Evolutionary conservation across 2,329 filamentous ascomycete species (phyloP), one percentile per base, ranked within the genome.

Genomic region (Clonostachys rhizophaga): DNA sequence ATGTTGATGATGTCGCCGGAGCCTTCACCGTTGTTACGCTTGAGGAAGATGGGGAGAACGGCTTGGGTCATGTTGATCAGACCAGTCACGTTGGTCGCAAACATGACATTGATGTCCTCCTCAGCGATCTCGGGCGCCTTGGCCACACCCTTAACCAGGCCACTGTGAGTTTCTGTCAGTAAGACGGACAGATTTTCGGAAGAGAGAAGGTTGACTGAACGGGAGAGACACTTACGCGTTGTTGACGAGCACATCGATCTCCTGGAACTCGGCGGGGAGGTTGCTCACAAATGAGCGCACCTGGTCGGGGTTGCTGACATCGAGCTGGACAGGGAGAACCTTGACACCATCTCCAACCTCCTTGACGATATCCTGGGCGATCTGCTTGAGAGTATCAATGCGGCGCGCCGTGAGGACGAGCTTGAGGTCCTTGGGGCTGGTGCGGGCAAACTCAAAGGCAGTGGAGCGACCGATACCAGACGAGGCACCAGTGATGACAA

Each of bases 41-140:
- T 75, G 67, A 90, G 86, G 76, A 92, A 94, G 62, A 90, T 83
- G 44, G 88, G 83, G 17, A 97, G 68, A 39, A 96, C 75, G 40
- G 89, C 89, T 74, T 99, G 94, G 1, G 94, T 97, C 87, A 97
- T 90, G 74, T 92, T 89, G 74, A 99, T 94, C 34, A 99, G 76
- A 30, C 94, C 94, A 3, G 87, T 92, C 45, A 97, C 91, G 65
- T 99, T 99, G 49, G 94, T 97, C 42, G 80, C 72, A 63, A 96
- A 89, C 91, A 97, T 96, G 64, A 84, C 60, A 58, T 87, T 76
- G 57, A 96, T 86, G 69, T 99, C 92, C 50, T 86, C 84, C 58
- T 88, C 77, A n/a, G 76, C 78, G 62, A 99, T 96, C 40, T 89
- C 79, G 16, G 91, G 91, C 1, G 91, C 90, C 62, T 87, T 83